A percentile compares a stretch with the other conserved stretches of the same genome.
These are phyloP conservation scores for Penicillium brasilianum DNA, from an alignment of 2,329 filamentous ascomycete genomes.

Conservation along the genomic window DNA sequence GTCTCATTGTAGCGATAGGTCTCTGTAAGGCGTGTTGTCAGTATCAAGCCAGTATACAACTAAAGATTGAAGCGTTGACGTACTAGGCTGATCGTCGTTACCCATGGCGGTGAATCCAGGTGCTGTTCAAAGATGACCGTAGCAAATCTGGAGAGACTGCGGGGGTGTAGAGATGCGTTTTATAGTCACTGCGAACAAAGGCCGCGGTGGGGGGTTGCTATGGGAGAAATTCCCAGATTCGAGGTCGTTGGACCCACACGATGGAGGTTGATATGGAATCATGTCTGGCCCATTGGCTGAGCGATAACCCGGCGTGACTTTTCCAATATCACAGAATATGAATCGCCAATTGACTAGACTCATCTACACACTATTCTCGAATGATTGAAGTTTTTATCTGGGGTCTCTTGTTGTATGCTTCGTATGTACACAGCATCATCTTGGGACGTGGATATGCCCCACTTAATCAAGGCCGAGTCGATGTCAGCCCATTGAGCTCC, in stretches of 20 bases:
- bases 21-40: slow-evolving; percentile 28
- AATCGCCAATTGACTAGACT: not conserved
- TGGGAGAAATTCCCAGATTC: slow-evolving; percentile 8
- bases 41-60: slow-evolving; percentile 4
- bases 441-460: not conserved
- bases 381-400: not conserved
- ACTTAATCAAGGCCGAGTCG: slow-evolving; percentile 10
- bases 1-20: slow-evolving; percentile 61
- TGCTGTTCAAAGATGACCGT: not conserved
- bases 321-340: not conserved
- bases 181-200: not conserved
- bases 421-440: not conserved
- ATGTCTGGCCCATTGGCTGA: not conserved
- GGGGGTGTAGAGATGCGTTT: not conserved
- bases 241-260: slow-evolving; percentile 13
- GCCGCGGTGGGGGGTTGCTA: not conserved
- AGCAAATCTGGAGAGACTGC: not conserved
- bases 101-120: slow-evolving; percentile 35
- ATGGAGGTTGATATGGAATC: not conserved
- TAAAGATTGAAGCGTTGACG: slow-evolving; percentile 7
- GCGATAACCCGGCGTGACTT: no score
- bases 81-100: slow-evolving; percentile 44
- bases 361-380: slow-evolving; percentile 5
- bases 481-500: slow-evolving; percentile 16
- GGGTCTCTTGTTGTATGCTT: not conserved